Conservation (phyloP, 495 filamentous ascomycete genomes). For the Talaromyces thailandensis region DNA sequence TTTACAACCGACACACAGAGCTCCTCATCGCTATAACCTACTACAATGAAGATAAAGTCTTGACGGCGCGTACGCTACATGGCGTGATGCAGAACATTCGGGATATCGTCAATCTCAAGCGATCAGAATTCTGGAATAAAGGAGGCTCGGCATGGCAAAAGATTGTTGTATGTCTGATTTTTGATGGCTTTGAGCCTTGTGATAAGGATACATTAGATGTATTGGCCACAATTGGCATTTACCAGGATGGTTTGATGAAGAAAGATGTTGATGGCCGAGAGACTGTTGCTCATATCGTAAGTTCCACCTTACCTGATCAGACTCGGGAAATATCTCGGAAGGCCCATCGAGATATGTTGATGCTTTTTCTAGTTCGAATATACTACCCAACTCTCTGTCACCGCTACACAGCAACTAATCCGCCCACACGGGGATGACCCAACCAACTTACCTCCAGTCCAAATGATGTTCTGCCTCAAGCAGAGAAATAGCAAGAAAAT, state of each 20-base stretch:
- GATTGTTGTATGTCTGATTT: conserved; percentile 93
- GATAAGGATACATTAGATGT: conserved; percentile 93
- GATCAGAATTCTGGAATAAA: conserved; percentile 99
- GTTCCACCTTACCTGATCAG: conserved; percentile 10
- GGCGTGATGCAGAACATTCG: conserved; percentile 98
- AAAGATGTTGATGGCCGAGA: conserved; percentile 95
- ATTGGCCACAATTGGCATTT: conserved; percentile 87
- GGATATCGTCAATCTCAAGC: conserved; percentile 96
- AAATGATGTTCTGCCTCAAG: conserved; percentile 98
- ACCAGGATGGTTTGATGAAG: conserved; percentile 98
- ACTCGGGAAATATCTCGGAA: neutral
- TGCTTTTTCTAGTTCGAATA: conserved; percentile 67
- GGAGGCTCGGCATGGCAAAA: conserved; percentile 98
- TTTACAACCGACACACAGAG: conserved; percentile 99
- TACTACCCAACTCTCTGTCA: conserved; percentile 95
- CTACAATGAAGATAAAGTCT: conserved; percentile 96
- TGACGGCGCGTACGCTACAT: conserved; percentile 87
- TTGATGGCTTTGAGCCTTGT: conserved; percentile 95
- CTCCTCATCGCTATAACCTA: conserved; percentile 96
- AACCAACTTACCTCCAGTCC: conserved; percentile 81
- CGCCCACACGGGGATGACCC: conserved; percentile 79
- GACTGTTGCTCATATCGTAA: conserved; percentile 83
- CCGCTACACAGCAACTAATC: conserved; percentile 89
- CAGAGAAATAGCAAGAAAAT: conserved; percentile 99
- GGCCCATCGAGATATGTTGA: neutral